A percentile compares a stretch with the other conserved stretches of the same genome.
phyloP scores from a whole-genome alignment of 2,329 filamentous ascomycete species.

The Biscogniauxia marginata region DNA sequence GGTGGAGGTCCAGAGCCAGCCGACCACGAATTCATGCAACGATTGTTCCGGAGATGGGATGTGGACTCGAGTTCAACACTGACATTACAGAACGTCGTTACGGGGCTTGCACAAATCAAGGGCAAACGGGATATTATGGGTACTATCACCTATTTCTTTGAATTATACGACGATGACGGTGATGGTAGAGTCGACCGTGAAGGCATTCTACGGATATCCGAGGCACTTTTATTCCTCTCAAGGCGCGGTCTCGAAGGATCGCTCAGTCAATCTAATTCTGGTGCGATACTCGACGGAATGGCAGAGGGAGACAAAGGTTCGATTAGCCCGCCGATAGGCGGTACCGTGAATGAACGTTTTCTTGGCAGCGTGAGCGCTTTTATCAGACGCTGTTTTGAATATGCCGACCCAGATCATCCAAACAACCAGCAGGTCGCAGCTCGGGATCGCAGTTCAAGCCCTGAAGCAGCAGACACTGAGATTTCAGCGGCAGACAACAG shows the following conservation, averaged over 20 bases:
- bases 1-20: conserved; percentile 66
- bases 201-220: conserved; percentile 91
- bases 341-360: conserved; percentile 80
- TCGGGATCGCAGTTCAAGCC: conserved; percentile 30
- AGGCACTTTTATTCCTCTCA: conserved; percentile 89
- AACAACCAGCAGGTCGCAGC: conserved; percentile 48
- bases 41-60: conserved; percentile 88
- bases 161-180: conserved; percentile 89
- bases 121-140: conserved; percentile 96
- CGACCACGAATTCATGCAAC: conserved; percentile 90
- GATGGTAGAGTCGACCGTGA: conserved; percentile 93
- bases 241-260: conserved; percentile 79
- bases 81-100: conserved; percentile 87
- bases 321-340: conserved; percentile 44
- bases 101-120: conserved; percentile 86
- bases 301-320: conserved; percentile 35
- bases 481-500: conserved; percentile 36
- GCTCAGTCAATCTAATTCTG: conserved; percentile 63
- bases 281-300: conserved; percentile 48
- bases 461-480: conserved; percentile 24
- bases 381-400: conserved; percentile 95
- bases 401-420: conserved; percentile 87
- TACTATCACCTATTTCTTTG: conserved; percentile 96
- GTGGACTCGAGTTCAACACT: conserved; percentile 72
- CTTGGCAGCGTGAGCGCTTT: conserved; percentile 92